A percentile compares a stretch with the other conserved stretches of the same genome.
Evolutionary conservation across 805 yeast species (phyloP).

Genomic region (Pichia paraexigua): DNA sequence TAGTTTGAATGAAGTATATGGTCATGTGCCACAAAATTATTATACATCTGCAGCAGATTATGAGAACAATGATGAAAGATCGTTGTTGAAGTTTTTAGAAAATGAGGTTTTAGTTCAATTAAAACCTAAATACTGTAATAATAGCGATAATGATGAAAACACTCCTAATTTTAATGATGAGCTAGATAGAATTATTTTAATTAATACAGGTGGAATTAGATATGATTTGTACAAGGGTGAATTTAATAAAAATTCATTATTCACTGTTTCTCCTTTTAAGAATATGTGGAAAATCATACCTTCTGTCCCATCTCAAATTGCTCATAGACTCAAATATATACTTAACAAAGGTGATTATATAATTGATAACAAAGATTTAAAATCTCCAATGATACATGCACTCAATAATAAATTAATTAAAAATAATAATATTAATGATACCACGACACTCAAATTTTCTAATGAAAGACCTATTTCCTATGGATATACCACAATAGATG

Average conservation of each 20-base stretch:
- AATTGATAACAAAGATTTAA: conserved; percentile 12
- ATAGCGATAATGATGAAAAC: background rate
- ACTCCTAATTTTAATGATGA: conserved; percentile 17
- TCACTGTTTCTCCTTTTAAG: conserved; percentile 76
- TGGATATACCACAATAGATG: conserved; percentile 83
- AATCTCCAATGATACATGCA: conserved; percentile 22
- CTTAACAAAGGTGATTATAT: conserved; percentile 50
- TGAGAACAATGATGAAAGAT: conserved; percentile 38
- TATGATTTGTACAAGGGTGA: conserved; percentile 82
- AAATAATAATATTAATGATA: background rate
- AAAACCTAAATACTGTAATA: conserved; percentile 20
- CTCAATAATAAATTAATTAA: conserved; percentile 5
- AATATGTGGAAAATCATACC: conserved; percentile 68
- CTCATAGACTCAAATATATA: conserved; percentile 42
- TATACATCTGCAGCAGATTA: conserved; percentile 61
- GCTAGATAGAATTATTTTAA: conserved; percentile 46
- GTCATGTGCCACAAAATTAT: conserved; percentile 60
- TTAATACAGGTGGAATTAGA: conserved; percentile 84
- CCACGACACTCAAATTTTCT: background rate
- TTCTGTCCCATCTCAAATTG: conserved; percentile 49
- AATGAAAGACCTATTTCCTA: conserved; percentile 27
- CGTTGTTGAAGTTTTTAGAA: conserved; percentile 53
- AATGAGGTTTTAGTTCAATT: conserved; percentile 38
- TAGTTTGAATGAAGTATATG: conserved; percentile 47
- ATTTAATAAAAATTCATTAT: conserved; percentile 72